These are phyloP conservation scores for Rhipidocladum racemiflorum DNA, from an alignment of 176 grass and related monocot genomes.

Conservation along the genomic window DNA sequence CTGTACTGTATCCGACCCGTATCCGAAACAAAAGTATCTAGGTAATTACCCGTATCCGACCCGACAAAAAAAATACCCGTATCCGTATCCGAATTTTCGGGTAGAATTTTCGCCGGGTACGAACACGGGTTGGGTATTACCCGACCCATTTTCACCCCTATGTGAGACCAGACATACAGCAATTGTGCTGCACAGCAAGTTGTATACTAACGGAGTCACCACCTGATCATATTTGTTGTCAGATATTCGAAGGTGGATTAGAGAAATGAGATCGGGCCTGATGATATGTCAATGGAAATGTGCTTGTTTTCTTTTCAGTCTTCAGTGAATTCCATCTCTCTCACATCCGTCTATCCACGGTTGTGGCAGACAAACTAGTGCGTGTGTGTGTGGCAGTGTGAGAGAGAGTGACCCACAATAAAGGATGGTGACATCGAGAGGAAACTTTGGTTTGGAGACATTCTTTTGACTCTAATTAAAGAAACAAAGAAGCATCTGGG, in stretches of 20 bases:
- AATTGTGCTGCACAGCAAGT: background rate
- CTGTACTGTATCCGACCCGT: no score
- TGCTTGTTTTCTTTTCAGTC: background rate
- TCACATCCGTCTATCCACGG: background rate
- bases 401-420: background rate
- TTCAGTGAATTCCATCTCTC: background rate
- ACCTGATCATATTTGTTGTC: background rate
- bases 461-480: constrained; percentile 27
- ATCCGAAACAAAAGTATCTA: no score
- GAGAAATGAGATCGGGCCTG: background rate
- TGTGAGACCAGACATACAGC: background rate
- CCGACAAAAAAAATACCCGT: no score
- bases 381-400: background rate
- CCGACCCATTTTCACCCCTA: no score
- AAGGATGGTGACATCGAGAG: constrained; percentile 1
- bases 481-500: constrained; percentile 3
- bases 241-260: background rate
- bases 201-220: background rate
- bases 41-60: no score
- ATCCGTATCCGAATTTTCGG: no score
- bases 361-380: background rate
- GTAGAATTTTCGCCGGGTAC: no score
- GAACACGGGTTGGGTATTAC: no score
- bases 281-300: background rate
- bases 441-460: constrained; percentile 23